Base-by-base conservation (phyloP, 1,139 yeast species). In the Saccharomyces pastorianus region DNA sequence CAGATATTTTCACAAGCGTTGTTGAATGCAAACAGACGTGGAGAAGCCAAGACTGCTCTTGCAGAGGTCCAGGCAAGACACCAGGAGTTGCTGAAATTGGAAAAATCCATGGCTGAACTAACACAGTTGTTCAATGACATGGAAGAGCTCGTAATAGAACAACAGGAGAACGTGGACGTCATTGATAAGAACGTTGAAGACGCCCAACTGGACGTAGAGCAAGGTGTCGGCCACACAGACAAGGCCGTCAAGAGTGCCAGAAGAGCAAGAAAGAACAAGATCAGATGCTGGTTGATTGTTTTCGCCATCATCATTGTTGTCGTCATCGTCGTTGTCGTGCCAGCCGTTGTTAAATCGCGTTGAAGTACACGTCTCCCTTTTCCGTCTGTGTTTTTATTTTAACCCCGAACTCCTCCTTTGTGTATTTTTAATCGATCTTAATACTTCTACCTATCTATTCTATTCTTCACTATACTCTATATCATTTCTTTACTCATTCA, bases 11-110 rank as follows among this genome's bases (percentile, higher is more conserved):
- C 95, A 59, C 96, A 90, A 73, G 97, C 97, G 14, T 78, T 93
- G 62, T 77, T 89, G 79, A 89, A 86, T 74, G 86, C 96, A 55
- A 88, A 89, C 72, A 85, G 97, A 74, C 84, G 96, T 67, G 99
- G 99, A 62, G 96, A 93, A 73, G 98, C 99, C 52, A 83, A 95
- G 71, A 83, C 96, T 38, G 99, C 95, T 2, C 80, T 93, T 65
- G 88, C 89, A 65, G 99, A 95, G 73, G 99, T 95, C 54, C 97
- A 93, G 74, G 84, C 88, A 49, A 85, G 99, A 76, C 99, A 95
- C 76, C 85, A 88, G 68, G 99, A 93, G 75, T 83, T 95, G 70
- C 85, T 89, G 75, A 88, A 90, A 76, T 86, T 95, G 72, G 98
- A 91, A 74, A 85, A 88, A 74, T 87, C 97, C 56, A 89, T 95